phyloP scores from a whole-genome alignment of 176 grass and related monocot species.

The Aegilops sharonensis region DNA sequence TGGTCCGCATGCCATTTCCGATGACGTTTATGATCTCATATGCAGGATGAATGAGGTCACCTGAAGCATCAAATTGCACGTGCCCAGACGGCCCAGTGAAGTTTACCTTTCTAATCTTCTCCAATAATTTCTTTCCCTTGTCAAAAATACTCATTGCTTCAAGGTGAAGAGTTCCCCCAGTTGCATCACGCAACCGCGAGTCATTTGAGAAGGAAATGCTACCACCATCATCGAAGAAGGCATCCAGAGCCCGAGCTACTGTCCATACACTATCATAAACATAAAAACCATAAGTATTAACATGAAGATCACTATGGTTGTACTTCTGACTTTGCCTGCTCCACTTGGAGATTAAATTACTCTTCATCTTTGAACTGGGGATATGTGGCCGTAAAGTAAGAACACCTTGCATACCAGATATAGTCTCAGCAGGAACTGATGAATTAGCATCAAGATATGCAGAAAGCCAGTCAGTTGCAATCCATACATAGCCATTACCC shows the following conservation, averaged over 20 bases:
- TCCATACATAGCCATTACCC: conserved; percentile 88
- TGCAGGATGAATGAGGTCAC: conserved; percentile 65
- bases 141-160: conserved; percentile 83
- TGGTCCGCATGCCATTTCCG: conserved; percentile 66
- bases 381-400: conserved; percentile 71
- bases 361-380: conserved; percentile 66
- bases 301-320: conserved; percentile 46
- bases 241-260: conserved; percentile 70
- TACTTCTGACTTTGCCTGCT: conserved; percentile 57
- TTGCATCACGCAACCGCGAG: conserved; percentile 49
- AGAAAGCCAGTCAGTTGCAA: conserved; percentile 90
- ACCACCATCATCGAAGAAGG: conserved; percentile 75
- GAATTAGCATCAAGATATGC: conserved; percentile 65
- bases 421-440: conserved; percentile 50
- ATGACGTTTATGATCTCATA: conserved; percentile 89
- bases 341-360: conserved; percentile 72
- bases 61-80: conserved; percentile 54
- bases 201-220: conserved; percentile 80
- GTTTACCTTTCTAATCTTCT: conserved; percentile 57
- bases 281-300: conserved; percentile 65
- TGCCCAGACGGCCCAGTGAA: conserved; percentile 68
- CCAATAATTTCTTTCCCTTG: conserved; percentile 56
- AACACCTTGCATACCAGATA: conserved; percentile 88
- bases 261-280: conserved; percentile 93
- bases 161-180: conserved; percentile 62